Base-by-base conservation (phyloP, 2,329 filamentous ascomycete genomes). In the Thermothelomyces thermophilus region DNA sequence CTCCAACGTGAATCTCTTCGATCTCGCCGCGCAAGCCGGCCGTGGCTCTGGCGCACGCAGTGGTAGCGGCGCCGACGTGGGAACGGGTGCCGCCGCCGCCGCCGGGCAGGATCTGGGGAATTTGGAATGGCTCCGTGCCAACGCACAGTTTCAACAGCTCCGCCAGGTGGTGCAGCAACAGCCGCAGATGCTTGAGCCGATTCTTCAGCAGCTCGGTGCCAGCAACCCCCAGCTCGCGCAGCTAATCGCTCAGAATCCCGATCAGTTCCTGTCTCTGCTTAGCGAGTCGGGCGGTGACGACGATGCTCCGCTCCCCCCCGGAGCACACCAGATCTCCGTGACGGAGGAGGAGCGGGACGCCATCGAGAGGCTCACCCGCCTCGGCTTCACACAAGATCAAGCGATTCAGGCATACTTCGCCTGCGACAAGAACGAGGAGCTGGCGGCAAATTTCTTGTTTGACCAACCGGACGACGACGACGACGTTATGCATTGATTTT, bases 321-420 rank as follows among this genome's bases (percentile, higher is more conserved):
- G 90, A 55, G 86, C 89, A 9, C 88, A 95, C 68, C 81, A 87
- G 41, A 95, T 98, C 60, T 82, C 82, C 45, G 91, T 98, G 31
- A 97, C 93, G 0, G 88, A 94, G 66, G 93, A 97, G 67, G 93
- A 98, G 75, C 83, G 90, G 52, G 91, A 95, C 67, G 93, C 93
- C 20, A 98, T 98, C 61, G 93, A 98, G 73, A 81, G 93, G 67
- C 76, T 98, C 64, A 95, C 89, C 72, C 86, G 87, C 56, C 83
- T 98, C 39, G 93, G 93, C 31, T 98, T 98, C 67, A 83, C 91
- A 62, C 84, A 90, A 53, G 90, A 97, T 61, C 82, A 90, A 61
- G 93, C 93, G 45, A 95, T 97, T 59, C 91, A 98, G 72, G 93
- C 93, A 22, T 98, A 97, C 73, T 98, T 98, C 66, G 93, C 93